Evolutionary conservation across 495 filamentous ascomycete genomes (phyloP).

Genomic region (Aspergillus nanangensis): DNA sequence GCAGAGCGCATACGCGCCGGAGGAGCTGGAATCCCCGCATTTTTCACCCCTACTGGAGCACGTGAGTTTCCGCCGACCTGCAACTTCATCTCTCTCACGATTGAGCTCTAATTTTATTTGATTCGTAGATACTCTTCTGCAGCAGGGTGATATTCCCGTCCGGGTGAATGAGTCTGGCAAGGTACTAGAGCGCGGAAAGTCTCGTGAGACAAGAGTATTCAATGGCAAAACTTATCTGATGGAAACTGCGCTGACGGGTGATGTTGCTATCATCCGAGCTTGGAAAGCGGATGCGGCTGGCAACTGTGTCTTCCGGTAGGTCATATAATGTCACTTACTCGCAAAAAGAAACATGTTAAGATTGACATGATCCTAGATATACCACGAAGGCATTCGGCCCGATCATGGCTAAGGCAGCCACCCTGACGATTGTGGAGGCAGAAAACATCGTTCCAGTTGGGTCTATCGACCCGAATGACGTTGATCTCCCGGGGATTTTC

Average conservation of each 20-base stretch:
- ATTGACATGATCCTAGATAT: slow-evolving; percentile 24
- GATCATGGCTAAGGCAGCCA: slow-evolving; percentile 84
- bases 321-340: slow-evolving; percentile 51
- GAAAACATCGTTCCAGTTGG: slow-evolving; percentile 85
- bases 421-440: slow-evolving; percentile 85
- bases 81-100: neutral
- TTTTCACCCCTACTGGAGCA: slow-evolving; percentile 83
- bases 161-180: slow-evolving; percentile 71
- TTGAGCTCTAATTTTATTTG: slow-evolving; percentile 2
- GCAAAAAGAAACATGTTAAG: slow-evolving; percentile 1
- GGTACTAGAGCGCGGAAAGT: slow-evolving; percentile 63
- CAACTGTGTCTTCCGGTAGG: slow-evolving; percentile 84
- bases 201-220: slow-evolving; percentile 81
- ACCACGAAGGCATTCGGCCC: slow-evolving; percentile 66
- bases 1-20: slow-evolving; percentile 81
- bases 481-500: slow-evolving; percentile 87
- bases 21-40: slow-evolving; percentile 84
- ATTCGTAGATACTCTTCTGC: slow-evolving; percentile 59
- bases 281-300: slow-evolving; percentile 84
- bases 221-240: slow-evolving; percentile 80
- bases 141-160: slow-evolving; percentile 79
- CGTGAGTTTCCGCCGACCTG: slow-evolving; percentile 35
- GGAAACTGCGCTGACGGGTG: slow-evolving; percentile 78
- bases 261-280: slow-evolving; percentile 85
- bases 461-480: slow-evolving; percentile 70